Percentiles rank a stretch among this genome's conserved stretches.
Evolutionary conservation across 2,329 filamentous ascomycete genomes (phyloP).

Genomic region (Fusarium sp.): DNA sequence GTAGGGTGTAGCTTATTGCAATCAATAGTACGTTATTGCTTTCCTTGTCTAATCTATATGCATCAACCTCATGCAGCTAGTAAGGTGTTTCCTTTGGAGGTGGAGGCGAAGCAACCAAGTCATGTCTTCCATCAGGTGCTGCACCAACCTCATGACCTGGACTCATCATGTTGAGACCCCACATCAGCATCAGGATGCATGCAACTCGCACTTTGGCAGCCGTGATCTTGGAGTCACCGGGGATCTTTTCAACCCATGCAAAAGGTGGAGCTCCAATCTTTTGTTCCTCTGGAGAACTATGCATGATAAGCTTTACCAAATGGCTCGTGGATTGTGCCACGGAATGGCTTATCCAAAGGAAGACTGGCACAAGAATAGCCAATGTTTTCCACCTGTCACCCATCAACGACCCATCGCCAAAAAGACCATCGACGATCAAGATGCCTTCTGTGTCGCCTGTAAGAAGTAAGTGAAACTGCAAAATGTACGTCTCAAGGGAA

Average conservation of each 20-base stretch:
- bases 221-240: not conserved
- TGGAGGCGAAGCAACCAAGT: not conserved
- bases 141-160: not conserved
- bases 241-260: not conserved
- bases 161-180: not conserved
- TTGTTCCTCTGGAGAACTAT: not conserved
- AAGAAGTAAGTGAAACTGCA: slow-evolving; percentile 72
- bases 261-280: not conserved
- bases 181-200: not conserved
- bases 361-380: slow-evolving; percentile 41
- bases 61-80: not conserved
- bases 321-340: slow-evolving; percentile 36
- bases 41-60: not conserved
- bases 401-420: slow-evolving; percentile 37
- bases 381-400: slow-evolving; percentile 43
- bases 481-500: slow-evolving; percentile 68
- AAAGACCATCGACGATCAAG: slow-evolving; percentile 50
- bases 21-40: too few species aligned
- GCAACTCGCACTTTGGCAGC: not conserved
- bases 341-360: slow-evolving; percentile 44
- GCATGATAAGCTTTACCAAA: not conserved
- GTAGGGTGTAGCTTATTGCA: too few species aligned
- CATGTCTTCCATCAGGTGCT: not conserved
- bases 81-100: not conserved
- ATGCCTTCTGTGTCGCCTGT: slow-evolving; percentile 67